These are phyloP conservation scores for Mortierella sp. DNA, from an alignment of 371 early-diverging fungal species.

Conservation along the genomic window DNA sequence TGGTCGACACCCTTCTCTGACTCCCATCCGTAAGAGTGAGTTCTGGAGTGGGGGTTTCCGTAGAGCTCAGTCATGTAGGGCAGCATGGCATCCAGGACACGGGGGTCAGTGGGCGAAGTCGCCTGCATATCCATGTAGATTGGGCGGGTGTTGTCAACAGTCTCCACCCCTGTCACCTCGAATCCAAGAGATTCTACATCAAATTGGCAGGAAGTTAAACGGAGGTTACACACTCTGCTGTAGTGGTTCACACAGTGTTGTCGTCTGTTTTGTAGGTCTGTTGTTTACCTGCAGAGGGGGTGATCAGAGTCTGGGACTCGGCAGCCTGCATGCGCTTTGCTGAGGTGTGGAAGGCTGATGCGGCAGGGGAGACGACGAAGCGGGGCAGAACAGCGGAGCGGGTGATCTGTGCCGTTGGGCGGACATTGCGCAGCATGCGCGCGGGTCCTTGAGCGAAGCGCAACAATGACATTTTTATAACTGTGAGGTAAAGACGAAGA, in stretches of 20 bases:
- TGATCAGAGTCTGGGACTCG: constrained; percentile 38
- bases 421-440: constrained; percentile 45
- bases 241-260: too few relatives aligned
- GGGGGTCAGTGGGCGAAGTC: constrained; percentile 98
- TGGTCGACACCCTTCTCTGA: constrained; percentile 96
- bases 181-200: constrained; percentile 72
- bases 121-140: constrained; percentile 98
- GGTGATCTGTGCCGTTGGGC: constrained; percentile 18
- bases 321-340: constrained; percentile 39
- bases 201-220: neutral
- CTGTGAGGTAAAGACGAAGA: neutral
- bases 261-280: neutral
- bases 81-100: constrained; percentile 98
- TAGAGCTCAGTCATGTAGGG: constrained; percentile 96
- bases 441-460: constrained; percentile 33
- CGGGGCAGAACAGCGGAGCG: constrained; percentile 20
- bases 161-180: constrained; percentile 59
- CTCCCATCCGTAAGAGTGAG: constrained; percentile 99
- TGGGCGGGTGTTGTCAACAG: constrained; percentile 66
- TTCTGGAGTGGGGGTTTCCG: constrained; percentile 99
- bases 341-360: constrained; percentile 49
- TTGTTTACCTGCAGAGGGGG: constrained; percentile 38
- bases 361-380: constrained; percentile 37
- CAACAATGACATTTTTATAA: constrained; percentile 37
- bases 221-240: constrained; percentile 1